These are phyloP conservation scores for Scutellaria galericulata DNA, from an alignment of 257 asterid genomes.

Conservation along the genomic window DNA sequence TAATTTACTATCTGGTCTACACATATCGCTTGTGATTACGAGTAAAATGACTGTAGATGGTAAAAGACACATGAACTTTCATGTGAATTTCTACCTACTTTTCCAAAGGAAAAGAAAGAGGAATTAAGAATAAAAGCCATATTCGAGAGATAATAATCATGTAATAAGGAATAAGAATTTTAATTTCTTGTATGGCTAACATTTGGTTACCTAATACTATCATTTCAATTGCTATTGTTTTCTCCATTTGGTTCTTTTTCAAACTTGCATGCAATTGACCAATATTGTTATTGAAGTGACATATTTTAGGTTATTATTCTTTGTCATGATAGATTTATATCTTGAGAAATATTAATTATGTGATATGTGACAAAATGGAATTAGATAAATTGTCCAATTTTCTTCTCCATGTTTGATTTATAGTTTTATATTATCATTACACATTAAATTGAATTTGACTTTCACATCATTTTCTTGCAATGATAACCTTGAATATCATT, in stretches of 20 bases:
- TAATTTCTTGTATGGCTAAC: background rate
- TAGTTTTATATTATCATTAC: too few species aligned
- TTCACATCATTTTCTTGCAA: too few species aligned
- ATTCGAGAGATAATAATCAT: background rate
- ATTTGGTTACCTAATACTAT: constrained; percentile 31
- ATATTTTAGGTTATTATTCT: background rate
- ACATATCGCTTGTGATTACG: too few species aligned
- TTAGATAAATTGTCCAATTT: too few species aligned
- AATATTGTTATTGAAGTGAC: constrained; percentile 9
- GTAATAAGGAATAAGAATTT: background rate
- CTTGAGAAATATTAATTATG: too few species aligned
- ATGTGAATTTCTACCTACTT: constrained; percentile 9
- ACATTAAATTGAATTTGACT: too few species aligned
- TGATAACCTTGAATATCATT: too few species aligned
- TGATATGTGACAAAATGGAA: too few species aligned
- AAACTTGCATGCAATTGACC: background rate
- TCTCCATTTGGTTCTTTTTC: constrained; percentile 10
- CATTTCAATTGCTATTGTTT: constrained; percentile 1
- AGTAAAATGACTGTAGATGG: too few species aligned
- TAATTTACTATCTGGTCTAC: too few species aligned
- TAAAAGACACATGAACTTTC: background rate
- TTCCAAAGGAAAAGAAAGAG: background rate
- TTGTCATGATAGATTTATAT: background rate
- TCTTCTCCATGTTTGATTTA: too few species aligned
- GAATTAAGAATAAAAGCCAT: background rate